Evolutionary conservation across 2,329 filamentous ascomycete genomes (phyloP).

Genomic region (Periconia sp.): DNA sequence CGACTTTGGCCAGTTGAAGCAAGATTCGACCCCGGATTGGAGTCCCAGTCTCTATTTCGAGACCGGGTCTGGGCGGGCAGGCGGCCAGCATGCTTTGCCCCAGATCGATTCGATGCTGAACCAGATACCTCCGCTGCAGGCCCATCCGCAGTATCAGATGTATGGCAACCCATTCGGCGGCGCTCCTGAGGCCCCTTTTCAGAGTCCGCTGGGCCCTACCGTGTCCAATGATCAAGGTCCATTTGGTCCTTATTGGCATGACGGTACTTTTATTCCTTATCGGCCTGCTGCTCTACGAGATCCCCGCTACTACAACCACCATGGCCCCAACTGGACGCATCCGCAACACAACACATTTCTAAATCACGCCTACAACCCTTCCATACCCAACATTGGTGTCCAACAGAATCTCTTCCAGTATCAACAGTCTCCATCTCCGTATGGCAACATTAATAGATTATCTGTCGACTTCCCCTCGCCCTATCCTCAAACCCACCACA

Average conservation of each 20-base stretch:
- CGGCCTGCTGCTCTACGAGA: conserved; percentile 48
- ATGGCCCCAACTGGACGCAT: conserved; percentile 36
- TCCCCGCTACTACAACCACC: conserved; percentile 43
- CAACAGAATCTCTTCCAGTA: conserved; percentile 32
- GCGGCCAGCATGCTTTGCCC: conserved; percentile 52
- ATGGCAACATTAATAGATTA: conserved; percentile 26
- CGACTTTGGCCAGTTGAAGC: conserved; percentile 21
- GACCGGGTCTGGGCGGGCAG: conserved; percentile 39
- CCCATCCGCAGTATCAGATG: conserved; percentile 58
- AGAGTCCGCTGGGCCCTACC: conserved; percentile 45
- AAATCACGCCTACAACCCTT: conserved; percentile 32
- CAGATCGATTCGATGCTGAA: conserved; percentile 68
- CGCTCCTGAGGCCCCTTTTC: conserved; percentile 40
- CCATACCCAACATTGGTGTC: conserved; percentile 31
- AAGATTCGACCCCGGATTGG: conserved; percentile 36
- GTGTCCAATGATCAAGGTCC: conserved; percentile 49
- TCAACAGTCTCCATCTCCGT: conserved; percentile 30
- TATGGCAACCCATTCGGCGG: conserved; percentile 41
- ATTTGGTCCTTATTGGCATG: conserved; percentile 50
- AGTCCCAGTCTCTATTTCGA: conserved; percentile 45
- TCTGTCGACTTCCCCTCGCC: conserved; percentile 29
- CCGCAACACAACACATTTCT: conserved; percentile 36
- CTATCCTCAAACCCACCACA: conserved; percentile 32
- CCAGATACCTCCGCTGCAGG: conserved; percentile 64
- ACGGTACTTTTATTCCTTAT: conserved; percentile 49